These are phyloP conservation scores for Apiotrichum sp. DNA, from an alignment of 1,284 basidiomycete genomes.

Conservation along the genomic window DNA sequence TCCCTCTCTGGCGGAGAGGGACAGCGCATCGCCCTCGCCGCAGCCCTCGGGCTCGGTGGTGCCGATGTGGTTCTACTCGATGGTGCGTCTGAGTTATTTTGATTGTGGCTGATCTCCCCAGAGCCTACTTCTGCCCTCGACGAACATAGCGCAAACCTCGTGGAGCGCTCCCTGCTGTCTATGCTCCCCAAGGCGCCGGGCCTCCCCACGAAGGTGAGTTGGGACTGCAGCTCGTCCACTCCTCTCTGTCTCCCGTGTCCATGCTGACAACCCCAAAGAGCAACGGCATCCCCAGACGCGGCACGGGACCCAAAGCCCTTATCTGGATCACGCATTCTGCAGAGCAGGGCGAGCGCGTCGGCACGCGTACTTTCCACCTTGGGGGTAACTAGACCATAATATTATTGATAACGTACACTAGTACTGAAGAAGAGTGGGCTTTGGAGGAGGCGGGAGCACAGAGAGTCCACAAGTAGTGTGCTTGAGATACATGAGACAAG, in stretches of 20 bases:
- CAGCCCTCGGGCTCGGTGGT: slow-evolving; percentile 62
- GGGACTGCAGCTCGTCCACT: neutral
- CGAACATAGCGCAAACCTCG: slow-evolving; percentile 56
- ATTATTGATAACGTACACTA: no score
- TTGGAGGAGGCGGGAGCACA: no score
- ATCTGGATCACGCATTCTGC: slow-evolving; percentile 83
- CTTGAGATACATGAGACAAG: no score
- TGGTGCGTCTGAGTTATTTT: slow-evolving; percentile 52
- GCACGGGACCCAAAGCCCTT: slow-evolving; percentile 56
- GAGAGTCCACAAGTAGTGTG: no score
- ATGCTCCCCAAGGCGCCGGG: slow-evolving; percentile 46
- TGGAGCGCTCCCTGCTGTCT: slow-evolving; percentile 59
- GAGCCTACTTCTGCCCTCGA: slow-evolving; percentile 84
- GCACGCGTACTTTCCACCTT: slow-evolving; percentile 52
- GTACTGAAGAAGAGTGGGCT: no score
- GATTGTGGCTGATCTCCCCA: slow-evolving; percentile 35
- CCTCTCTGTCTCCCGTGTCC: neutral
- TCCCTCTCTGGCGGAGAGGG: slow-evolving; percentile 75
- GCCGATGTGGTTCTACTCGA: slow-evolving; percentile 78
- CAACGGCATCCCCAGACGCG: slow-evolving; percentile 8
- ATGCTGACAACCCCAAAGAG: neutral
- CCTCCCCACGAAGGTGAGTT: no score
- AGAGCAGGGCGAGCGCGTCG: slow-evolving; percentile 67
- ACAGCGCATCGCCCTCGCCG: slow-evolving; percentile 70
- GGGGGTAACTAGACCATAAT: neutral